These are phyloP conservation scores for Warburgia ugandensis DNA, from an alignment of 164 flowering plant species.

Conservation along the genomic window DNA sequence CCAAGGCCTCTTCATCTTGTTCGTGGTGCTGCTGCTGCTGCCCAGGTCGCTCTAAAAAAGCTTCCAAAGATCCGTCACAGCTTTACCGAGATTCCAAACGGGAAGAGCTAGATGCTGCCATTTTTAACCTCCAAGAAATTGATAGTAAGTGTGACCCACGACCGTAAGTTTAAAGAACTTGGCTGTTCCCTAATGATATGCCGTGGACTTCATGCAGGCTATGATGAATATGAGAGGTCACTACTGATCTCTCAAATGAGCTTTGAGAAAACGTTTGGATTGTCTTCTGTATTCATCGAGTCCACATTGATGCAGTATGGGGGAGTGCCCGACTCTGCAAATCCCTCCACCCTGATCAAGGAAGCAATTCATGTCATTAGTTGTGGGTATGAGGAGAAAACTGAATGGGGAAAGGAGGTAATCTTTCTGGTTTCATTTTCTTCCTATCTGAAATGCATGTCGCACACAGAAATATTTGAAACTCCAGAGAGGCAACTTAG, in stretches of 20 bases:
- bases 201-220: slow-evolving; percentile 38
- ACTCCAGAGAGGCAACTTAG: no score
- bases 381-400: slow-evolving; percentile 97
- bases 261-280: slow-evolving; percentile 92
- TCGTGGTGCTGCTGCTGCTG: slow-evolving; percentile 57
- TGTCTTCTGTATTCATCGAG: slow-evolving; percentile 90
- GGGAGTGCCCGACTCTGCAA: no score
- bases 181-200: no score
- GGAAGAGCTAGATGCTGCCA: slow-evolving; percentile 91
- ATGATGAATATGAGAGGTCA: slow-evolving; percentile 89
- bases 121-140: slow-evolving; percentile 87
- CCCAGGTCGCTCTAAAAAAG: slow-evolving; percentile 64
- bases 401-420: slow-evolving; percentile 97
- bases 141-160: no score
- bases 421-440: no score
- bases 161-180: no score
- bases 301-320: no score
- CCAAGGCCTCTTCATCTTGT: slow-evolving; percentile 61
- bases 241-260: slow-evolving; percentile 85
- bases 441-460: no score
- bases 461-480: no score
- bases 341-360: slow-evolving; percentile 69
- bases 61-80: slow-evolving; percentile 64
- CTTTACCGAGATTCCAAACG: slow-evolving; percentile 68
- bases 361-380: slow-evolving; percentile 97